These are phyloP conservation scores for Catunica adiposa DNA, from an alignment of 2,329 filamentous ascomycete genomes.

Conservation along the genomic window DNA sequence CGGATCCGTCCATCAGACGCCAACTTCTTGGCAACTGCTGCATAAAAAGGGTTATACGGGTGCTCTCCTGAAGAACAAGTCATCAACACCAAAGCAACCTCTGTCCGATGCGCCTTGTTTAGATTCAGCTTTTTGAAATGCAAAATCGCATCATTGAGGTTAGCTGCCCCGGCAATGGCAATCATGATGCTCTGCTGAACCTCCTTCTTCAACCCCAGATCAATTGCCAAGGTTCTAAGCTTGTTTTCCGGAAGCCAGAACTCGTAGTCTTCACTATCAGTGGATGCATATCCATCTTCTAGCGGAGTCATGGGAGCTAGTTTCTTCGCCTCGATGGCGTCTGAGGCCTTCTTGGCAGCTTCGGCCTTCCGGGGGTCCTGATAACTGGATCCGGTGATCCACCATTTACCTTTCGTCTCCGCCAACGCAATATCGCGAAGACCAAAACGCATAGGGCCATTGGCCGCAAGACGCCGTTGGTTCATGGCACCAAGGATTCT, in stretches of 20 bases:
- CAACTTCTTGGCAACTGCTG: constrained; percentile 62
- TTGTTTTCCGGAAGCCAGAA: constrained; percentile 46
- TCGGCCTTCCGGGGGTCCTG: constrained; percentile 19
- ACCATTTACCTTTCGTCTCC: constrained; percentile 90
- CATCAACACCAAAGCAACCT: constrained; percentile 74
- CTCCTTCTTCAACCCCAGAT: constrained; percentile 75
- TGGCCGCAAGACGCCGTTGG: constrained; percentile 45
- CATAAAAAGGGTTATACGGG: constrained; percentile 85
- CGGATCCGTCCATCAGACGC: constrained; percentile 59
- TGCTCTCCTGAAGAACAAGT: constrained; percentile 74
- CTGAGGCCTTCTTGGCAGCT: constrained; percentile 9
- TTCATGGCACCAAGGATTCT: constrained; percentile 72
- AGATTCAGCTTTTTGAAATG: constrained; percentile 68
- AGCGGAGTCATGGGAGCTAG: background rate
- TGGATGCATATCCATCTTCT: constrained; percentile 18
- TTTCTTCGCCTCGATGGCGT: background rate
- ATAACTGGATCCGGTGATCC: constrained; percentile 95
- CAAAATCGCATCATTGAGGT: constrained; percentile 68
- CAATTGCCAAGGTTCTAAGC: constrained; percentile 47
- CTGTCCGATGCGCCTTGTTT: constrained; percentile 70
- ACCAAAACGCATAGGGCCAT: constrained; percentile 66
- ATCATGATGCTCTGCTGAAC: constrained; percentile 85
- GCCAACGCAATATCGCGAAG: constrained; percentile 68
- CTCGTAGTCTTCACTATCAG: constrained; percentile 31
- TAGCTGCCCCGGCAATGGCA: constrained; percentile 68